Base-by-base conservation (phyloP, 2,329 filamentous ascomycete genomes). In the Metarhizium robertsii region DNA sequence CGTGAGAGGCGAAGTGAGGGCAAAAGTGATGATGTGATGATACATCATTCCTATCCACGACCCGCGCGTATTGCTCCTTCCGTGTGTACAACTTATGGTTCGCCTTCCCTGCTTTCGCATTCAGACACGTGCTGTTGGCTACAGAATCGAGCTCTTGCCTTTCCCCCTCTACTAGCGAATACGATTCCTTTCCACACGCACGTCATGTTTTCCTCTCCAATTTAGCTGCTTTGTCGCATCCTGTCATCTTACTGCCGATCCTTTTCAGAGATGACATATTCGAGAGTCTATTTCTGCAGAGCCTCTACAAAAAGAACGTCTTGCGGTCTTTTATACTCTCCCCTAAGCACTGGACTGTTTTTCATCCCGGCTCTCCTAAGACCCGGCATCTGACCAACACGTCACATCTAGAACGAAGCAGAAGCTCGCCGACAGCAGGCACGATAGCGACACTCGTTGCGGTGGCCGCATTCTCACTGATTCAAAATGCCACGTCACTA, bases 401-500 rank as follows among this genome's bases (percentile, higher is more conserved):
- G 11, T 11, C 38, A 5, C 5, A 40, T 40, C 38, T 40, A 16
- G 5, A 13, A 16, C 13, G 5, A 40, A 40, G 2, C 14, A n/a
- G 10, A 40, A 16, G 1, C 34, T 36, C 8, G 34, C 13, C 38
- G 38, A 16, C 38, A 16, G 38, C 38, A 16, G 13, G 38, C 38
- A 16, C 38, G 13, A 11, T 16, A 16, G 38, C 14, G 5, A 11
- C 38, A 14, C 14, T 14, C 38, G n/a, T 20, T 45, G 18, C 18
- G n/a, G 4, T 45, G 16, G 6, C n/a, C 6, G 25, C 42, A 29
- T 5, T 38, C 50, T 40, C 5, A 10, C 2, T 40, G 16, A 10
- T 50, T 32, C 40, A 55, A 42, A 32, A 60, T 61, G 59, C 51
- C 53, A 4, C 32, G 20, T 38, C 54, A 18, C 11, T 18, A 18